A percentile compares a stretch with the other conserved stretches of the same genome.
These are phyloP conservation scores for Penicillium sp. DNA, from an alignment of 2,329 filamentous ascomycete species.

Conservation along the genomic window DNA sequence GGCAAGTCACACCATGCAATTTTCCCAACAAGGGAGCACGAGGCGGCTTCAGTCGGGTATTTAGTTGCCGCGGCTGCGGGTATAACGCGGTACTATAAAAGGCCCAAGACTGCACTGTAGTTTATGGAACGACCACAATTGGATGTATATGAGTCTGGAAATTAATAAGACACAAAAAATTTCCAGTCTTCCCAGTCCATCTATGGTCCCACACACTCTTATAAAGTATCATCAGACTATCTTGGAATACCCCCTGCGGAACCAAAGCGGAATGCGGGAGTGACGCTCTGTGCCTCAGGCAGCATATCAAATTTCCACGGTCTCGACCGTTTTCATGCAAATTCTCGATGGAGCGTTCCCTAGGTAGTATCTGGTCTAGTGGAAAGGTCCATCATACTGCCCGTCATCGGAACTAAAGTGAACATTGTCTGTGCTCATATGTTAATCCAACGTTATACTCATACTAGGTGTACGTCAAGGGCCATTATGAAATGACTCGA, in stretches of 20 bases:
- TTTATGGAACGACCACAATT: not conserved
- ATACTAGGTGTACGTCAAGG: not conserved
- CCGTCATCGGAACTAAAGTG: not conserved
- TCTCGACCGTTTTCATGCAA: conserved; percentile 14
- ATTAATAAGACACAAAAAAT: not conserved
- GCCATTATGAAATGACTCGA: not conserved
- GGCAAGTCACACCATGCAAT: conserved; percentile 3
- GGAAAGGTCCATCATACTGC: not conserved
- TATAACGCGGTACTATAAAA: not conserved
- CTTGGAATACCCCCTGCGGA: not conserved
- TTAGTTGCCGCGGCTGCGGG: conserved; percentile 20
- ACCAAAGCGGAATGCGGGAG: conserved; percentile 10
- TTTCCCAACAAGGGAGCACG: conserved; percentile 13
- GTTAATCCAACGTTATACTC: not conserved
- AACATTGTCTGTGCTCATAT: not conserved
- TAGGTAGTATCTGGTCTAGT: not conserved
- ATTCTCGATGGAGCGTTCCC: not conserved
- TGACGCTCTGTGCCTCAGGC: conserved; percentile 13
- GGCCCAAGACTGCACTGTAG: not conserved
- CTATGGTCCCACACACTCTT: not conserved
- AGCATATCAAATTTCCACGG: not conserved
- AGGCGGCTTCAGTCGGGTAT: conserved; percentile 19
- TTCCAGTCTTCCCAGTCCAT: not conserved
- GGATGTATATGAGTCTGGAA: not conserved
- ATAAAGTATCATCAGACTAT: not conserved